Conservation (phyloP, 768 basidiomycete species). For the Amanita inopinata region DNA sequence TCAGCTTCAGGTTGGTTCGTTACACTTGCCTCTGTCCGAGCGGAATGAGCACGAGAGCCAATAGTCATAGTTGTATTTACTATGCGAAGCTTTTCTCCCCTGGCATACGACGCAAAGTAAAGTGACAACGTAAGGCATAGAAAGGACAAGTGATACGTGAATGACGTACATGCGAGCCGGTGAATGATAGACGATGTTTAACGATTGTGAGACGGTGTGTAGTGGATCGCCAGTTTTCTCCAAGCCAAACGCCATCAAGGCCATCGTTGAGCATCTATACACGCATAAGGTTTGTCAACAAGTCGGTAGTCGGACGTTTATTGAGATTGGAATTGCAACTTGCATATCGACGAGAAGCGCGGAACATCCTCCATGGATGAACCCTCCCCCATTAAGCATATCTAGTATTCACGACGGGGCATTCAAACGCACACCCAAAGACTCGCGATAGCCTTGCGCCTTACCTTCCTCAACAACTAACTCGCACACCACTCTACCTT, state of each 20-base stretch:
- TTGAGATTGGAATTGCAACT: neutral
- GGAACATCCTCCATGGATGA: conserved; percentile 46
- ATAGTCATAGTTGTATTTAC: conserved; percentile 42
- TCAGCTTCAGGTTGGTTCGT: neutral
- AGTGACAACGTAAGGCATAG: neutral
- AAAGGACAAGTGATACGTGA: conserved; percentile 7
- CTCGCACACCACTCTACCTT: conserved; percentile 21
- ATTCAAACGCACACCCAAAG: neutral
- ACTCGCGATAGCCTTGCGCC: neutral
- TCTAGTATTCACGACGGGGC: neutral
- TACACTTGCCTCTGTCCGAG: conserved; percentile 36
- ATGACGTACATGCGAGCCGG: conserved; percentile 43
- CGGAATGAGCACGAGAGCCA: conserved; percentile 36
- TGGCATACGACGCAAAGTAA: conserved; percentile 13
- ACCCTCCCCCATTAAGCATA: conserved; percentile 20
- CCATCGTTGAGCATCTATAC: conserved; percentile 45
- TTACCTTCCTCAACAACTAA: conserved; percentile 18
- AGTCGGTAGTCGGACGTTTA: neutral
- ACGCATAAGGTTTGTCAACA: neutral
- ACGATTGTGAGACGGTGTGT: conserved; percentile 37
- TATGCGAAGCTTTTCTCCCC: conserved; percentile 41
- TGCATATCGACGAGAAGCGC: conserved; percentile 47
- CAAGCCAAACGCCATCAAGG: conserved; percentile 27
- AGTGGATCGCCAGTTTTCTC: conserved; percentile 16
- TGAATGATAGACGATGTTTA: conserved; percentile 46